Evolutionary conservation across 768 basidiomycete genomes (phyloP), one percentile per base, ranked within the genome.

Genomic region (Leccinum boreale): DNA sequence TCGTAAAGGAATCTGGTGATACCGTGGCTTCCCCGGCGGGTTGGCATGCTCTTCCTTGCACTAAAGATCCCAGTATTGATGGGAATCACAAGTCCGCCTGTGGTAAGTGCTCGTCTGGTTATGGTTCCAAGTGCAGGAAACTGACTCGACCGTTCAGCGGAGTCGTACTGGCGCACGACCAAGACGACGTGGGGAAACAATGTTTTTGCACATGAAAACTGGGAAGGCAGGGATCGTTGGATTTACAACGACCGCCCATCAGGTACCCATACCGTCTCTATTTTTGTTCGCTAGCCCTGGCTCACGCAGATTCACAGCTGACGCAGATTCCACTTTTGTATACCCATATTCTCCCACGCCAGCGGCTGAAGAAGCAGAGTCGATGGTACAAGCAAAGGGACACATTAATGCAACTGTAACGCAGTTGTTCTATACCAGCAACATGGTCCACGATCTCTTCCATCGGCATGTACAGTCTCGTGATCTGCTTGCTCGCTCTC

Each of bases 151-250:
- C 59, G 17, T 71, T 62, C 42, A 67, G 58, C 52, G 52, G 52
- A 66, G 56, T 67, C 73, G 10, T 76, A 78, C 61, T 85, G 76
- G 73, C 77, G 78, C 55, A 89, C 89, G 68, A 89, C 85, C 33
- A 86, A 88, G 19, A 91, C 87, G 1, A 97, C 93, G 0, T 88
- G 84, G 81, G 92, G 91, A 55, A 93, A 94, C 78, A 94, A 94
- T 62, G 89, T 93, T 58, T 93, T 94, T 64, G 91, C 94, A 1
- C 96, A 98, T 63, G 96, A 98, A 82, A 92, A 95, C 72, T 92
- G 89, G 86, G 83, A 86, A 53, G 92, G 92, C 35, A 79, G 75
- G 66, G 86, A 85, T 63, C 53, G 63, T 3, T 94, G 79, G 79
- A 69, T 86, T 21, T 57, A 78, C 66, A 97, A 97, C 74, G 85